These are phyloP conservation scores for Botrytis hyacinthi DNA, from an alignment of 2,329 filamentous ascomycete genomes.

Conservation along the genomic window DNA sequence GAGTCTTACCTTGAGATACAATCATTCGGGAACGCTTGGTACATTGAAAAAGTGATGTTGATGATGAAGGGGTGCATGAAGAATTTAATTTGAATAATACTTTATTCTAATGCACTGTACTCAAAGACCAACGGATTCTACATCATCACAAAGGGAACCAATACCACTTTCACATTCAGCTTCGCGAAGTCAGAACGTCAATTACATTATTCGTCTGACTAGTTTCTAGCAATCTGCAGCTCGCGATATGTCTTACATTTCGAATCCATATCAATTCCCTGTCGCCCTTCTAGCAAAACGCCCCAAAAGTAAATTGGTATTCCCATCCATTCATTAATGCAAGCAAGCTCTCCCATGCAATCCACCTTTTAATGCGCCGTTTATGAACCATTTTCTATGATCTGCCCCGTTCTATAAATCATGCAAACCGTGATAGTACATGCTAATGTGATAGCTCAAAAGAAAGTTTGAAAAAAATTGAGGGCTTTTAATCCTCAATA, in stretches of 20 bases:
- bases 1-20: not conserved
- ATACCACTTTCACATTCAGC: not conserved
- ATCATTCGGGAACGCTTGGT: not conserved
- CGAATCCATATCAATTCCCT: not conserved
- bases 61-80: not conserved
- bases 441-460: not conserved
- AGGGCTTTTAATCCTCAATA: constrained; percentile 42
- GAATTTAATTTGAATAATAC: not conserved
- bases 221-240: not conserved
- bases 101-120: not conserved
- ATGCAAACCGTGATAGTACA: not conserved
- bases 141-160: not conserved
- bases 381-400: not conserved
- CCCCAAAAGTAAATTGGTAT: constrained; percentile 10
- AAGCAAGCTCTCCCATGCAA: not conserved
- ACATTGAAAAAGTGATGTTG: not conserved
- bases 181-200: not conserved
- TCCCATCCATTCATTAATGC: not conserved
- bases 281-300: not conserved
- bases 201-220: not conserved
- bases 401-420: not conserved
- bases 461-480: not conserved
- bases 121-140: not conserved
- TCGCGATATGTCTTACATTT: not conserved
- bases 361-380: not conserved